Evolutionary conservation across 2,329 filamentous ascomycete species (phyloP), one percentile per base, ranked within the genome.

Genomic region (Spiromastix sp.): DNA sequence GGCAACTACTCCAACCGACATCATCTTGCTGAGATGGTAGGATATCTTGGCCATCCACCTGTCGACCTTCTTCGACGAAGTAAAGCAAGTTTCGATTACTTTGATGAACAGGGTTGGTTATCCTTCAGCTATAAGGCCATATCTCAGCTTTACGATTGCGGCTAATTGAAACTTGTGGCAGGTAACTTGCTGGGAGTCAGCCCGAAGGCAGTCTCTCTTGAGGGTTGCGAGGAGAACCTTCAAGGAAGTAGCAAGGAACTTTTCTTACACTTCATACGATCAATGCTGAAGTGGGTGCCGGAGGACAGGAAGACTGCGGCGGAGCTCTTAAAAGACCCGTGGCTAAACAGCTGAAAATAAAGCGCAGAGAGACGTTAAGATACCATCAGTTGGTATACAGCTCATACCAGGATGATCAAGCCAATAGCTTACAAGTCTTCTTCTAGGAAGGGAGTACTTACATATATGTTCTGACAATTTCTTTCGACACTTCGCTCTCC

Each of bases 1-100:
- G 34, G 32, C 4, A 20, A 48, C 8, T 16, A 25, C n/a, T 44
- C 36, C 24, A 36, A 44, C 7, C 28, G 13, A 12, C 47, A 51
- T 22, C 53, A 59, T 19, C 46, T 60, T 32, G 54, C 51, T 1
- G 48, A 53, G 30, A 59, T 63, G 51, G 51, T 64, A 3, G 55
- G 59, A 2, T 37, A 63, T 6, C 46, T 66, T 37, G 59, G 59
- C 0, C 52, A 47, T 1, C 61, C 60, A 2, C 55, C 56, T 2
- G 44, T 39, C 30, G 46, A 50, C 2, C 56, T 64, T 26, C 32
- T 64, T 26, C 28, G 49, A 31, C 46, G 54, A 2, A 61, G 56
- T 27, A 44, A 48, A 3, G 46, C 41, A 26, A 37, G 38, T 12
- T 38, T 4, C 1, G 20, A 43, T 5, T 46, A 41, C 21, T 49